Percentiles rank a stretch among this genome's conserved stretches.
Evolutionary conservation across 495 filamentous ascomycete genomes (phyloP).

Genomic region (Apiosordaria backusii): DNA sequence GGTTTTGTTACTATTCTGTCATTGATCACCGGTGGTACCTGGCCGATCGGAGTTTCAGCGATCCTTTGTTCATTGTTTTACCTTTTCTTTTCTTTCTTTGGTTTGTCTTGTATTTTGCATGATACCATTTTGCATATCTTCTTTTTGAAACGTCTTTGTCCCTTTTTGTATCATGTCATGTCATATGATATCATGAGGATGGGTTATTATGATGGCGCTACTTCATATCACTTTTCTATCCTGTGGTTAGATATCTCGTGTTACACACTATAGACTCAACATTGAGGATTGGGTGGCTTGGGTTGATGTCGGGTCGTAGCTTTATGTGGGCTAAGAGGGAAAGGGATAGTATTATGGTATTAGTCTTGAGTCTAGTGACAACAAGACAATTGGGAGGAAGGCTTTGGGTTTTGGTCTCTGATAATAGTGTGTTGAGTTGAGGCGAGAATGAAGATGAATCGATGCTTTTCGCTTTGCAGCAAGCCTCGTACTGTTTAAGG

Average conservation of each 20-base stretch:
- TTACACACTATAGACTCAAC: neutral
- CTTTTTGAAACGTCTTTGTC: neutral
- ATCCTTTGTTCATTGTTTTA: neutral
- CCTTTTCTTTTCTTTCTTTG: neutral
- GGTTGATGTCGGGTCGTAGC: no score
- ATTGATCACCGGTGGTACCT: neutral
- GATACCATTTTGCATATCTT: conserved; percentile 1
- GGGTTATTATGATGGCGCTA: neutral
- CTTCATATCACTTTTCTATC: neutral
- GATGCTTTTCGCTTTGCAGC: no score
- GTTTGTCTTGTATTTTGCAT: neutral
- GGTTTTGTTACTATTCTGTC: neutral
- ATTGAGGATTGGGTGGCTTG: neutral
- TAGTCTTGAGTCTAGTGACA: neutral
- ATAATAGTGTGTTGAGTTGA: neutral
- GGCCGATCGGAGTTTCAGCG: neutral
- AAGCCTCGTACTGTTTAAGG: no score
- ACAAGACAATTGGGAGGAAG: neutral
- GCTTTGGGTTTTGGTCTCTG: neutral
- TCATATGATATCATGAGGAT: neutral
- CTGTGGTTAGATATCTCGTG: neutral
- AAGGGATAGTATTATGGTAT: neutral
- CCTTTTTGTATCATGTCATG: neutral
- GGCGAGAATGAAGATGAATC: neutral
- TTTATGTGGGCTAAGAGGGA: neutral